Evolutionary conservation across 371 early-diverging fungal genomes (phyloP), one percentile per base, ranked within the genome.

Genomic region (Mortierella sp.): DNA sequence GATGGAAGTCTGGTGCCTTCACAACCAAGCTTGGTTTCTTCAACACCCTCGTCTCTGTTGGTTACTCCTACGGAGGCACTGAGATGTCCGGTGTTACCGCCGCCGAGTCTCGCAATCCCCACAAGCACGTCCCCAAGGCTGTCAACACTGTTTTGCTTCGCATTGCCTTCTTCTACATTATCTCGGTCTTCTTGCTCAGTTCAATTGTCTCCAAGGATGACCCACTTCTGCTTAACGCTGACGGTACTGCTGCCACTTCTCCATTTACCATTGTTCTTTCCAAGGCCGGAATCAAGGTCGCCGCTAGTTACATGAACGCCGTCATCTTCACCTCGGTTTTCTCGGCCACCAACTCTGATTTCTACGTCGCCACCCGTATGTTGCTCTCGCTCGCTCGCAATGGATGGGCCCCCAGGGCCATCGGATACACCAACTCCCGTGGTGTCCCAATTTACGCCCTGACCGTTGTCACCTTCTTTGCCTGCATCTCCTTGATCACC

Each of bases 141-240:
- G 55, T 55, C 55, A 55, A 55, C 55, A 55, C 55, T 55, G 55
- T 24, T 32, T 55, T 55, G 55, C 16, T 55, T 28, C 28, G 55
- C 9, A 55, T 55, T 24, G 55, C 32, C 32, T 24, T 55, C 55
- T 55, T 55, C 55, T 55, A 55, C 13, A 10, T 55, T 19, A 7
- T 55, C 55, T 24, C 55, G 7, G 15, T 55, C 28, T 55, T 55
- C 55, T 55, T 55, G 28, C 55, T 55, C 19, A 28, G 8, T 11
- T 55, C 55, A 22, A 55, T 55, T 9, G 10, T 24, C 28, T 8
- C 55, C 28, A 13, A 24, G 8, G 28, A 28, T 28, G 55, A 55
- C 28, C 55, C 55, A 3, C 11, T 24, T 2, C 28, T 55, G 55
- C 4, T 22, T n/a, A 28, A 55, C 55, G 1, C 55, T 28, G 55